These are phyloP conservation scores for Bruguiera hainesii DNA, from an alignment of 441 rosid genomes.

Conservation along the genomic window DNA sequence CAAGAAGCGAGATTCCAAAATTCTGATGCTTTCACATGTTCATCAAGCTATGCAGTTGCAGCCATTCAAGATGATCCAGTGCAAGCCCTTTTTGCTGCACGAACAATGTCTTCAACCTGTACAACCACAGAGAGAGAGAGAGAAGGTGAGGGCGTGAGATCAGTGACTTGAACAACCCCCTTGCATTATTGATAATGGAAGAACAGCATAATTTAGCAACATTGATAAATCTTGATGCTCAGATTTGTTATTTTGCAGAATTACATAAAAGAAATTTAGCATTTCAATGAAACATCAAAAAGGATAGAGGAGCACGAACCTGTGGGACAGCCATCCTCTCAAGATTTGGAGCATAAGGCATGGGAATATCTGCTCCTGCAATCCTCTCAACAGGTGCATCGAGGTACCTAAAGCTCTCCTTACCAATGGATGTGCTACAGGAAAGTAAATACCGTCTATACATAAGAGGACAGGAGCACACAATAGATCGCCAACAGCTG, in stretches of 20 bases:
- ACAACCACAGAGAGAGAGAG: conserved; percentile 11
- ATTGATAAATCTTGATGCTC: no score
- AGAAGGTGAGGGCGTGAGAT: background rate
- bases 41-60: conserved; percentile 36
- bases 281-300: background rate
- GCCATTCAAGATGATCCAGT: conserved; percentile 48
- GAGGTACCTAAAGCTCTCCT: conserved; percentile 83
- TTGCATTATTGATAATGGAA: no score
- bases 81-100: conserved; percentile 79
- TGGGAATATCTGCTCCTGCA: conserved; percentile 89
- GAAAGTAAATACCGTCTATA: background rate
- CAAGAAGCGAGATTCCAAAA: no score
- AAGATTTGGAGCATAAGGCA: conserved; percentile 91
- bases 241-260: no score
- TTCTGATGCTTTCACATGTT: no score
- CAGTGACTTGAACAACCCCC: no score
- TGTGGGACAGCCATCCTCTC: conserved; percentile 94
- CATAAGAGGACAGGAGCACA: background rate
- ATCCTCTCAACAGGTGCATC: conserved; percentile 91
- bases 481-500: no score
- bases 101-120: conserved; percentile 70
- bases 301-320: conserved; percentile 30
- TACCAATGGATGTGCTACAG: conserved; percentile 67
- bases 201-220: no score
- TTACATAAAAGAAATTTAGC: no score